phyloP scores from a whole-genome alignment of 2,329 filamentous ascomycete species.

The Ilyonectria destructans region DNA sequence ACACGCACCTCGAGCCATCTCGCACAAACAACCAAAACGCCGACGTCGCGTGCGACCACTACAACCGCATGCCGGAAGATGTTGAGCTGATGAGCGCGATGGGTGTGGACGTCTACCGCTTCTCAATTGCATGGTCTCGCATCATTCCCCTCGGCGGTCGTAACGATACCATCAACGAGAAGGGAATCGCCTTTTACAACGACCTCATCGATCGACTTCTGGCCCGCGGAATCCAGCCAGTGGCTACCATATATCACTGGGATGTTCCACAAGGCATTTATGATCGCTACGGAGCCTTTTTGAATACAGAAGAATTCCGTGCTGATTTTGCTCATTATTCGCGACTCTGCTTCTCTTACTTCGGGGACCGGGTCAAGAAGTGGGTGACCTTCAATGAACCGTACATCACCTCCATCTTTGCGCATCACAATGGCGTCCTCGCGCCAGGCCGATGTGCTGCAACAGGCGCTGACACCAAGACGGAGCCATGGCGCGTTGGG shows the following conservation, averaged over 20 bases:
- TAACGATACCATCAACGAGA: slow-evolving; percentile 72
- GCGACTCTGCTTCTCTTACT: slow-evolving; percentile 45
- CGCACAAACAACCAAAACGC: slow-evolving; percentile 56
- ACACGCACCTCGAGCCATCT: slow-evolving; percentile 52
- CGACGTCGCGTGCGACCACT: slow-evolving; percentile 60
- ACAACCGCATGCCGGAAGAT: slow-evolving; percentile 62
- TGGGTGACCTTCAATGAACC: slow-evolving; percentile 55
- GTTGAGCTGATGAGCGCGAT: slow-evolving; percentile 70
- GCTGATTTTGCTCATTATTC: slow-evolving; percentile 48
- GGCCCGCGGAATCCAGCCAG: slow-evolving; percentile 69
- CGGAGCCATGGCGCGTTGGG: slow-evolving; percentile 33
- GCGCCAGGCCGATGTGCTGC: slow-evolving; percentile 37
- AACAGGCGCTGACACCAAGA: slow-evolving; percentile 39
- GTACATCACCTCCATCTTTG: slow-evolving; percentile 46
- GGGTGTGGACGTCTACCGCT: slow-evolving; percentile 72
- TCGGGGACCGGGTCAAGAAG: slow-evolving; percentile 54
- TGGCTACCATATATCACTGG: slow-evolving; percentile 21
- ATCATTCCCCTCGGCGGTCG: slow-evolving; percentile 75
- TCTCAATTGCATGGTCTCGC: slow-evolving; percentile 75
- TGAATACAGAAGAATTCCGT: slow-evolving; percentile 40
- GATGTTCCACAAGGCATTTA: slow-evolving; percentile 45
- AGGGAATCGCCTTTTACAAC: slow-evolving; percentile 71
- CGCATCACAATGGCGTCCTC: slow-evolving; percentile 38
- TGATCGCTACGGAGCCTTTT: slow-evolving; percentile 45
- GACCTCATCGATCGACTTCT: slow-evolving; percentile 70